These are phyloP conservation scores for Lachnellula suecica DNA, from an alignment of 2,329 filamentous ascomycete species.

Conservation along the genomic window DNA sequence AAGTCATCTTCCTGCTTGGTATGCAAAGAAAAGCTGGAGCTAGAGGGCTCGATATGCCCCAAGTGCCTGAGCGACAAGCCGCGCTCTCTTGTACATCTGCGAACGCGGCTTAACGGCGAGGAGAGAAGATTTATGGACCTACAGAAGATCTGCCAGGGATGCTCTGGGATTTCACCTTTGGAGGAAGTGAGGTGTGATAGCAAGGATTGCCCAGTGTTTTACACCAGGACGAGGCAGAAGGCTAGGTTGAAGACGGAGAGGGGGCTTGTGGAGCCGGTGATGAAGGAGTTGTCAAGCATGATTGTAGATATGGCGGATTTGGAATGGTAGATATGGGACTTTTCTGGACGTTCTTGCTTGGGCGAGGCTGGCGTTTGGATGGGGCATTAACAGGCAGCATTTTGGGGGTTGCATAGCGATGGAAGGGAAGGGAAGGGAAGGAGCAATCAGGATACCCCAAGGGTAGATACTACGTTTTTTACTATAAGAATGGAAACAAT, in stretches of 20 bases:
- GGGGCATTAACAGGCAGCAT: background rate
- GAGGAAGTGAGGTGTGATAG: slow-evolving; percentile 88
- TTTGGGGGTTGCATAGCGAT: slow-evolving; percentile 2
- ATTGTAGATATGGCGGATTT: slow-evolving; percentile 23
- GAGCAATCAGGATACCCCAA: background rate
- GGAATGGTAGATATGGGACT: slow-evolving; percentile 26
- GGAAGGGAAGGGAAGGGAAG: background rate
- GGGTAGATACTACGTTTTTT: background rate
- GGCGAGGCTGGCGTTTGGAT: background rate
- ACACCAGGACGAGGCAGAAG: slow-evolving; percentile 66
- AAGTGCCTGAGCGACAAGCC: slow-evolving; percentile 55
- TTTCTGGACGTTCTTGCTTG: too few relatives aligned
- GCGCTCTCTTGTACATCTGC: slow-evolving; percentile 62
- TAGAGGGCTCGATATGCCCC: slow-evolving; percentile 53
- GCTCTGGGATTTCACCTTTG: slow-evolving; percentile 68
- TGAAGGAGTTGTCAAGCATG: slow-evolving; percentile 39
- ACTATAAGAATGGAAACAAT: background rate
- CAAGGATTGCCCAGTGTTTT: slow-evolving; percentile 91
- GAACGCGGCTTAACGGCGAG: slow-evolving; percentile 57
- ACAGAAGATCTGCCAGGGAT: slow-evolving; percentile 74
- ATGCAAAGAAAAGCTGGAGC: slow-evolving; percentile 54
- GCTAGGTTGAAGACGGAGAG: slow-evolving; percentile 42
- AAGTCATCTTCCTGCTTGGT: slow-evolving; percentile 75
- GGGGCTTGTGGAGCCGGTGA: slow-evolving; percentile 39
- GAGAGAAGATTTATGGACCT: slow-evolving; percentile 66